Evolutionary conservation across 106 monocot species (phyloP).

Genomic region (Platanthera guangdongensis): DNA sequence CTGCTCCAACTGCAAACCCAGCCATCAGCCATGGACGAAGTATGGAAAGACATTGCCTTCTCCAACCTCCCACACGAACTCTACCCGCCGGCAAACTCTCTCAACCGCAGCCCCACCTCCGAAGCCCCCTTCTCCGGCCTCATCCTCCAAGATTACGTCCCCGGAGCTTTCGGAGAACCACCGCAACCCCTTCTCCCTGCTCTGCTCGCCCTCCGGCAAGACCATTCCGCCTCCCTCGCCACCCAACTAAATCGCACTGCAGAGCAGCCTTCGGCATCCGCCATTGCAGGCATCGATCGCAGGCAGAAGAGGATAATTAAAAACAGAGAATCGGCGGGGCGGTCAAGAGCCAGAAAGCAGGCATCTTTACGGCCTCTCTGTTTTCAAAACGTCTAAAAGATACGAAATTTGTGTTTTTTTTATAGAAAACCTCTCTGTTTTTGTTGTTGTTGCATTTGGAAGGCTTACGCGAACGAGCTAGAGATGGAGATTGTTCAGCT

Average conservation of each 20-base stretch:
- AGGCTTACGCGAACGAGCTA: constrained; percentile 60
- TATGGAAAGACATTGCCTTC: constrained; percentile 1
- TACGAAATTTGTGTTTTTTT: neutral
- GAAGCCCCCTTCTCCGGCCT: neutral
- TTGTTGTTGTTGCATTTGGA: neutral
- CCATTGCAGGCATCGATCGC: neutral
- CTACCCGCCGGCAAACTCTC: neutral
- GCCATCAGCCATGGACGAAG: neutral
- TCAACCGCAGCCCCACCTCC: neutral
- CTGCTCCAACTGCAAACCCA: neutral
- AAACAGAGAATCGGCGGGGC: constrained; percentile 36
- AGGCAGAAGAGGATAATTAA: constrained; percentile 27
- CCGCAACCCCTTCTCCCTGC: neutral
- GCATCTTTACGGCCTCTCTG: neutral
- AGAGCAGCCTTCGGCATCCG: neutral
- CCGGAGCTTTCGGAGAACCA: neutral
- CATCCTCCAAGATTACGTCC: neutral
- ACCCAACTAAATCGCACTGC: neutral
- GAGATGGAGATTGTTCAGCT: constrained; percentile 39
- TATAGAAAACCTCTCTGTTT: neutral
- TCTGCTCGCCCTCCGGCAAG: neutral
- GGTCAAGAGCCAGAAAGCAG: constrained; percentile 36
- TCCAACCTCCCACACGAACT: neutral
- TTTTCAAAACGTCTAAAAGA: neutral
- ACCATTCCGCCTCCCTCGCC: neutral